These are phyloP conservation scores for Cyclostephanos invisitatus DNA, from an alignment of 108 stramenopile genomes.

Conservation along the genomic window DNA sequence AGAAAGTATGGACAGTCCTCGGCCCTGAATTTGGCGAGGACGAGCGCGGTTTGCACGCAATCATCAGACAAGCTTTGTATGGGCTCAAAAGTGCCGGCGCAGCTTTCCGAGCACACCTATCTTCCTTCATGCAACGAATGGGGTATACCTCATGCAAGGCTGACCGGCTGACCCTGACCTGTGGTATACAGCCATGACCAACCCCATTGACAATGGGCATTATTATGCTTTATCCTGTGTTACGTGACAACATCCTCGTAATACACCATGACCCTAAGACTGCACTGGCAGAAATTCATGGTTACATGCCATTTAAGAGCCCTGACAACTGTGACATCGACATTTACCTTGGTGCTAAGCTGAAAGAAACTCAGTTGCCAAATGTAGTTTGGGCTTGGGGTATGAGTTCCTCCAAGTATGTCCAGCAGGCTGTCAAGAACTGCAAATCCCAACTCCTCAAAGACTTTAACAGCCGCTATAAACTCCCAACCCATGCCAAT, in stretches of 20 bases:
- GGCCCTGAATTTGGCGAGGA: slow-evolving; percentile 28
- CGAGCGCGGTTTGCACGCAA: no score
- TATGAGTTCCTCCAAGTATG: slow-evolving; percentile 27
- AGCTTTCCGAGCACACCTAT: slow-evolving; percentile 16
- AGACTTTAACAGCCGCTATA: not conserved
- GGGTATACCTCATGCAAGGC: slow-evolving; percentile 26
- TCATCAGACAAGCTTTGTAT: slow-evolving; percentile 17
- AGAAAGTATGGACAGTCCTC: not conserved
- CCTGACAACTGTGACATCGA: slow-evolving; percentile 13
- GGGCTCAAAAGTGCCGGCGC: slow-evolving; percentile 5
- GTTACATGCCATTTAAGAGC: slow-evolving; percentile 1
- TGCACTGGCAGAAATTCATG: slow-evolving; percentile 25
- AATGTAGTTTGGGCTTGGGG: slow-evolving; percentile 12
- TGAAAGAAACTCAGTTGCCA: not conserved
- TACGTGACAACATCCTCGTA: not conserved
- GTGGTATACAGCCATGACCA: slow-evolving; percentile 26
- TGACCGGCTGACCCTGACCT: slow-evolving; percentile 56
- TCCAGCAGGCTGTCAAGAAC: slow-evolving; percentile 18
- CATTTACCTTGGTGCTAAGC: slow-evolving; percentile 39
- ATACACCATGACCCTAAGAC: no score
- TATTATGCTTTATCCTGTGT: slow-evolving; percentile 48
- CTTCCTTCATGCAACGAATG: slow-evolving; percentile 32
- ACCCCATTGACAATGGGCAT: slow-evolving; percentile 4
- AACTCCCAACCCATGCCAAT: slow-evolving; percentile 1
- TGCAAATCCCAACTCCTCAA: not conserved